Percentiles rank a stretch among this genome's conserved stretches.
These are phyloP conservation scores for Chaetomiaceae sp. DNA, from an alignment of 2,329 filamentous ascomycete species.

Conservation along the genomic window DNA sequence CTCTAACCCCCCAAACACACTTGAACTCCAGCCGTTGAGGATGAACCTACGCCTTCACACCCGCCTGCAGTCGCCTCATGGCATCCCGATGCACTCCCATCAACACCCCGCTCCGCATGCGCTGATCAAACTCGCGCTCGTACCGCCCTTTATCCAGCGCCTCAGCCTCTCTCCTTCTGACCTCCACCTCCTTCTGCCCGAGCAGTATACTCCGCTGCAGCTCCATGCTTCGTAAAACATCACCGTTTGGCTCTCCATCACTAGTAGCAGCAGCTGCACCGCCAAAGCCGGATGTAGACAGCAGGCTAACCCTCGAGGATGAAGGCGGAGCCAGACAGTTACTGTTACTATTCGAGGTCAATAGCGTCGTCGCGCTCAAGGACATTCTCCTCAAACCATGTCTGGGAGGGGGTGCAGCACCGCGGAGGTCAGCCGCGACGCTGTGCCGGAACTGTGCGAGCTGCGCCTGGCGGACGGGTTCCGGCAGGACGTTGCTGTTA, in stretches of 20 bases:
- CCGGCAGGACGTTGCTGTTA: conserved; percentile 35
- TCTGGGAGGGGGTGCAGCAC: conserved; percentile 31
- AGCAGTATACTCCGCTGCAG: conserved; percentile 53
- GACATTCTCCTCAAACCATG: neutral
- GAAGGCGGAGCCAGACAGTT: no score
- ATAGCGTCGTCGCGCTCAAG: neutral
- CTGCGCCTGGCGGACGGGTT: conserved; percentile 49
- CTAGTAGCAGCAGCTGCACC: no score
- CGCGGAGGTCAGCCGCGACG: conserved; percentile 57
- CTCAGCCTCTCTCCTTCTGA: conserved; percentile 55
- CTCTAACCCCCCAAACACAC: neutral
- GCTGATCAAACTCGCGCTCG: conserved; percentile 64
- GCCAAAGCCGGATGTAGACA: no score
- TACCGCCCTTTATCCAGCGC: conserved; percentile 53
- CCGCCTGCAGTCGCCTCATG: conserved; percentile 70
- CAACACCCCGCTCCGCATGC: conserved; percentile 72
- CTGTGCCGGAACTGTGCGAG: conserved; percentile 65
- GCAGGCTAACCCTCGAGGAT: no score
- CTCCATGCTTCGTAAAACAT: conserved; percentile 47
- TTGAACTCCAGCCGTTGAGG: no score
- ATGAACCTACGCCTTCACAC: conserved; percentile 23
- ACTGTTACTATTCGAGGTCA: no score
- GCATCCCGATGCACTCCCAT: conserved; percentile 73
- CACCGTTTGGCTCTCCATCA: no score
- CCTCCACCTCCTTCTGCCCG: conserved; percentile 59